These are phyloP conservation scores for Mrakia hoshinonis DNA, from an alignment of 768 basidiomycete species.

Conservation along the genomic window DNA sequence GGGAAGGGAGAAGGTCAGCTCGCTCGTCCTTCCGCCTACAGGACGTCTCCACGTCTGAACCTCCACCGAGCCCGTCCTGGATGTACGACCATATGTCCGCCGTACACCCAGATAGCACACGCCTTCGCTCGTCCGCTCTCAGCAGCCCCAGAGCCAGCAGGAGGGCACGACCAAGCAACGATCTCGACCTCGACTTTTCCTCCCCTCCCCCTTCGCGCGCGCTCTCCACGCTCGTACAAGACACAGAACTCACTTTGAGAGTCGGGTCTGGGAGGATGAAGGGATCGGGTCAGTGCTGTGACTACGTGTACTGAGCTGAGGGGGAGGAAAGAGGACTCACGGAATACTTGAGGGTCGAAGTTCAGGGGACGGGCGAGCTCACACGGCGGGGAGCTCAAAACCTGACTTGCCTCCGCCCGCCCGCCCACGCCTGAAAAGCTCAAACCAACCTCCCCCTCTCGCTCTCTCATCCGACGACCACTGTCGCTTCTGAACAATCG, in stretches of 20 bases:
- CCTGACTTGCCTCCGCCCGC: neutral
- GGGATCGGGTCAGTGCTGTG: neutral
- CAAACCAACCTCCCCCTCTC: neutral
- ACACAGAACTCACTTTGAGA: neutral
- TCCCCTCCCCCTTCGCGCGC: too few species aligned
- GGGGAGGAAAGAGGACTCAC: neutral
- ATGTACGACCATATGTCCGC: neutral
- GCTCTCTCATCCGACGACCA: neutral
- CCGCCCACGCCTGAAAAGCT: neutral
- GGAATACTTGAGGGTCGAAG: neutral
- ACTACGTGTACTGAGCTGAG: neutral
- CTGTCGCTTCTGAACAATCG: too few species aligned
- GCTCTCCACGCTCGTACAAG: too few species aligned
- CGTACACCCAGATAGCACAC: too few species aligned
- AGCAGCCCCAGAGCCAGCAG: neutral
- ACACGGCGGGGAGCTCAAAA: neutral
- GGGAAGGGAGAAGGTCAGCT: slow-evolving; percentile 2
- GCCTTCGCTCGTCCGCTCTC: too few species aligned
- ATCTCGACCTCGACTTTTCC: too few species aligned
- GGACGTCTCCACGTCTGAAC: neutral
- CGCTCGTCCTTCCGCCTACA: neutral
- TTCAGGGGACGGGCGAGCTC: neutral
- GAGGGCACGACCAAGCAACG: neutral
- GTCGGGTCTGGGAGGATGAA: neutral
- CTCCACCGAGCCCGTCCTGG: neutral